Base-by-base conservation (phyloP, 2,329 filamentous ascomycete genomes). In the Phoma herbarum region DNA sequence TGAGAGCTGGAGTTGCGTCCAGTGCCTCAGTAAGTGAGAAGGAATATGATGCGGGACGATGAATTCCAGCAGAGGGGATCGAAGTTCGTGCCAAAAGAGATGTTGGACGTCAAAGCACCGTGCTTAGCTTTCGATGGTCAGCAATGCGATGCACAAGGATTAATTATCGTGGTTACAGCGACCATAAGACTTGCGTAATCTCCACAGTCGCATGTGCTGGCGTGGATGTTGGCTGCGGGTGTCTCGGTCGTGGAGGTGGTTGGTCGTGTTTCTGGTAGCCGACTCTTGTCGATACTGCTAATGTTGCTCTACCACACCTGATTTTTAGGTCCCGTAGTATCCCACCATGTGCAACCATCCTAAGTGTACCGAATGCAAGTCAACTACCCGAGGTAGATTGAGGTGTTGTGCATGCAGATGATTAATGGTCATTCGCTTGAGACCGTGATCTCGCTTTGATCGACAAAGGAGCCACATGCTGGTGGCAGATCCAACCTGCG, bases 271-370 rank as follows among this genome's bases (percentile, higher is more conserved):
- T 53, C 50, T 50, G 39, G 39, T 8, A 41, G 50, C 25, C 31
- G 31, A 59, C 45, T 25, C 43, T 18, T 25, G 43, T 52, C 39
- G 22, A 52, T 52, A 48, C 86, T 80, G 0, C 88, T 84, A 11
- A 97, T 81, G 74, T 96, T 92, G 72, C 95, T 90, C 79, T 96
- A 95, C 81, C 92, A 96, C 61, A 96, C 93, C 26, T 90, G 90
- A 75, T 96, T 33, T 43, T 31, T 44, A 33, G 41, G 47, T 44
- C 47, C 57, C 46, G 18, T 52, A 44, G 51, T 42, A 55, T 54
- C 20, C 41, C n/a, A 59, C 20, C 31, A 26, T 48, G 47, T 55
- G 18, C 46, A 96, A 84, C 96, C 96, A 0, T 90, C 91, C 71
- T 96, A 91, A 0, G 83, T 84, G 68, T 96, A 86, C 72, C 96